These are phyloP conservation scores for Rubus parviflorus DNA, from an alignment of 306 rosid species.

Conservation along the genomic window DNA sequence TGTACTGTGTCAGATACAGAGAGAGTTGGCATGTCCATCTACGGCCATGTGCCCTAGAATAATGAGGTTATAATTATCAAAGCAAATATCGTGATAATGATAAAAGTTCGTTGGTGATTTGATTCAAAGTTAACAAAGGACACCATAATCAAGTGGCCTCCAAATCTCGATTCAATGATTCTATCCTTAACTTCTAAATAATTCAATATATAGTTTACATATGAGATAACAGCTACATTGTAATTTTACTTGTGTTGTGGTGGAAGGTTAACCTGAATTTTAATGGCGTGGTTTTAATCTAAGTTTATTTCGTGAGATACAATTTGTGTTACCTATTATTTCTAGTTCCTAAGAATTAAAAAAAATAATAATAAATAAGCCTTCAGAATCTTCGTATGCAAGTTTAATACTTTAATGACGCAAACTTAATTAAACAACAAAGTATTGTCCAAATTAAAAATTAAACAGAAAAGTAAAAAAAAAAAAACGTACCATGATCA, in stretches of 20 bases:
- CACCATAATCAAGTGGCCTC: constrained; percentile 1
- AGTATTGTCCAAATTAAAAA: no score
- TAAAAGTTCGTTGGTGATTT: background rate
- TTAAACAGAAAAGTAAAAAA: no score
- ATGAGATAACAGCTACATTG: no score
- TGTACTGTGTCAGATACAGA: background rate
- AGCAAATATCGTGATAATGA: background rate
- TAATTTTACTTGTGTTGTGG: no score
- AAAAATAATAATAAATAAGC: no score
- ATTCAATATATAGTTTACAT: no score
- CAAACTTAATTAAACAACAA: background rate
- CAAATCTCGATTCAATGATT: background rate
- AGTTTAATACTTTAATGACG: background rate
- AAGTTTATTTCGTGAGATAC: background rate
- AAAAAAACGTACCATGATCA: no score
- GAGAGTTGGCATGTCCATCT: constrained; percentile 11
- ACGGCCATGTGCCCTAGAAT: constrained; percentile 12
- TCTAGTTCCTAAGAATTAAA: background rate
- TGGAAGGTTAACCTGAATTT: background rate
- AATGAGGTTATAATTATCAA: background rate
- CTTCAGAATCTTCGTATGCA: background rate
- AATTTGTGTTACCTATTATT: background rate
- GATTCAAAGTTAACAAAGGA: background rate
- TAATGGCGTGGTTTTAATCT: no score
- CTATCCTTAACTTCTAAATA: background rate